Conservation (phyloP, 2,329 filamentous ascomycete genomes). For the Ascochyta lentis region DNA sequence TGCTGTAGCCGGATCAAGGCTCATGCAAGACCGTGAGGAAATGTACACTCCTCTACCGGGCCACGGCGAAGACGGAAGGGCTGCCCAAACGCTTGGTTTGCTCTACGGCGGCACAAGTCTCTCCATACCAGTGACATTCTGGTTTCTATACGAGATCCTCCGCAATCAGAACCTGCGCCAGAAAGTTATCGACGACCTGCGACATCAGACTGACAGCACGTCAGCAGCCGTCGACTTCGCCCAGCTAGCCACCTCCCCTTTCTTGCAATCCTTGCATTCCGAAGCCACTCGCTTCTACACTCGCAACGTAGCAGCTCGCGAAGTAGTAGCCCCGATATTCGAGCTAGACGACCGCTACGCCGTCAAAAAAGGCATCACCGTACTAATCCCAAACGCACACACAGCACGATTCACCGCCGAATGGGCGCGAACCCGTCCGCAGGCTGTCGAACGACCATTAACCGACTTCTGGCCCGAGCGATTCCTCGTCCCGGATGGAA, state of each 20-base stretch:
- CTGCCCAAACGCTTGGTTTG: conserved; percentile 23
- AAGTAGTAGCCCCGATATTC: conserved; percentile 12
- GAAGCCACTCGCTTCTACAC: conserved; percentile 22
- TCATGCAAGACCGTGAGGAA: conserved; percentile 25
- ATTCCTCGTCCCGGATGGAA: conserved; percentile 6
- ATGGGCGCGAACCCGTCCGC: conserved; percentile 4
- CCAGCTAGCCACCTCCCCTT: conserved; percentile 17
- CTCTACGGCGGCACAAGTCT: conserved; percentile 26
- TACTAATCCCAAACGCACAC: conserved; percentile 19
- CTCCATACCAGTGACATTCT: conserved; percentile 22
- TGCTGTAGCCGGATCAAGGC: conserved; percentile 14
- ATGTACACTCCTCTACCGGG: conserved; percentile 21
- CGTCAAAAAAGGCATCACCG: conserved; percentile 15
- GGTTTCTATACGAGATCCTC: conserved; percentile 24
- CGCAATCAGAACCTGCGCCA: background rate
- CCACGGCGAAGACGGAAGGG: conserved; percentile 18
- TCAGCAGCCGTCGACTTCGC: conserved; percentile 13
- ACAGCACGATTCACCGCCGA: conserved; percentile 12
- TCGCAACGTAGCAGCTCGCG: conserved; percentile 11
- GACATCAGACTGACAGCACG: background rate
- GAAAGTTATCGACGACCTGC: conserved; percentile 1
- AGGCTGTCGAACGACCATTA: conserved; percentile 5
- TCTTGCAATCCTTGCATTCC: conserved; percentile 25
- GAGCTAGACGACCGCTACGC: conserved; percentile 22
- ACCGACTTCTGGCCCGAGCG: conserved; percentile 25